Conservation (phyloP, 169 alveolate species). For the Amoebophrya sp. region DNA sequence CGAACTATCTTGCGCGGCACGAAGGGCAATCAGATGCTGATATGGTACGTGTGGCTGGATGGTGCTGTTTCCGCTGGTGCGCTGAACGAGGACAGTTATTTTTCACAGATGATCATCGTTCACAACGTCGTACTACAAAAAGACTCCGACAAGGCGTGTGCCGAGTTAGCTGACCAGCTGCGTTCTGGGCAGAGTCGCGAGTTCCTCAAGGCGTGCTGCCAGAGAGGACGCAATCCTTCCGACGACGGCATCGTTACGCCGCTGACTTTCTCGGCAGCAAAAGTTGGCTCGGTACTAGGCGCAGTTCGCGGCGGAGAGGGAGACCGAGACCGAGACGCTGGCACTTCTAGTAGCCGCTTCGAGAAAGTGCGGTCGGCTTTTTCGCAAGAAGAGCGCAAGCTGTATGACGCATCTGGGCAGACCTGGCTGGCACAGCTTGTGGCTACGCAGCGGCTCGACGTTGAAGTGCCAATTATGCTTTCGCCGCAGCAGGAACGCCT, state of each 20-base stretch:
- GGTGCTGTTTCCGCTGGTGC: background rate
- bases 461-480: background rate
- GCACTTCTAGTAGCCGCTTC: background rate
- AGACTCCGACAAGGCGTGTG: background rate
- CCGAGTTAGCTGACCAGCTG: background rate
- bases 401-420: background rate
- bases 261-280: background rate
- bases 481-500: background rate
- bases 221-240: background rate
- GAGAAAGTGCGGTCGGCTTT: background rate
- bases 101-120: background rate
- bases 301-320: background rate
- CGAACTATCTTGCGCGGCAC: background rate
- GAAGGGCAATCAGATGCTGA: background rate
- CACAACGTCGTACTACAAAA: background rate
- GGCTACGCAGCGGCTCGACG: background rate
- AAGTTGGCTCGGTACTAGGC: background rate
- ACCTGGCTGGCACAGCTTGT: background rate
- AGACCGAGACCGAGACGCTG: background rate
- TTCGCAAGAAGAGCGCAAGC: background rate
- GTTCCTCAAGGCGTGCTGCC: background rate
- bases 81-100: background rate
- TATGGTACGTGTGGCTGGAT: background rate
- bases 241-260: background rate
- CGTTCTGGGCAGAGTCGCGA: background rate